Conservation (phyloP, 1,284 basidiomycete genomes). For the Microbotryum lychnidis-dioicae region DNA sequence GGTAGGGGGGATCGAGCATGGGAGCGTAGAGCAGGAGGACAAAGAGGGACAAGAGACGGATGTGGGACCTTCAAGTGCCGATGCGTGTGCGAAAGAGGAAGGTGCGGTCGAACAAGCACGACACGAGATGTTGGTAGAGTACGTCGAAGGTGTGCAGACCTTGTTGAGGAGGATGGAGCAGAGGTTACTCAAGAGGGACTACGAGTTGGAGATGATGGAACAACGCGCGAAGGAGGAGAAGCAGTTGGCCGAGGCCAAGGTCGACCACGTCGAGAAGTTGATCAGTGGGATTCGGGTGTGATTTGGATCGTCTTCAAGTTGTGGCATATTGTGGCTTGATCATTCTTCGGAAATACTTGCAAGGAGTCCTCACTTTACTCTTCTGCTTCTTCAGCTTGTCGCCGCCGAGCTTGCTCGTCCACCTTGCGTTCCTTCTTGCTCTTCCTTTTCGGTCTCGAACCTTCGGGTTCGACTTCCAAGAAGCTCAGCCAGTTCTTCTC, state of each 20-base stretch:
- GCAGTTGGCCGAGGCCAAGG: background rate
- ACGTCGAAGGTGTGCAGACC: conserved; percentile 24
- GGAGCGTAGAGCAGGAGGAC: background rate
- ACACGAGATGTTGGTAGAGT: background rate
- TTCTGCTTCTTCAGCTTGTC: too few relatives aligned
- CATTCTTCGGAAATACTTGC: too few relatives aligned
- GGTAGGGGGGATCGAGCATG: too few relatives aligned
- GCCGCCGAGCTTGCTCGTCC: background rate
- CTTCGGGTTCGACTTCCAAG: conserved; percentile 25
- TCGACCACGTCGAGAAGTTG: conserved; percentile 4
- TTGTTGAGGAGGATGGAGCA: conserved; percentile 22
- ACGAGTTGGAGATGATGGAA: conserved; percentile 17
- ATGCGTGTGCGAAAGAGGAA: too few relatives aligned
- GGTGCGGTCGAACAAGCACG: background rate
- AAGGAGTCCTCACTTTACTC: too few relatives aligned
- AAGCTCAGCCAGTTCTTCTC: conserved; percentile 44
- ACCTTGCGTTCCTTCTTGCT: conserved; percentile 6
- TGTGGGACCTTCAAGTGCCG: background rate
- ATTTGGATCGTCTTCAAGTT: too few relatives aligned
- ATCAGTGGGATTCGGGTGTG: background rate
- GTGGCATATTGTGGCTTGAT: too few relatives aligned
- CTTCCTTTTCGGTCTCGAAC: background rate
- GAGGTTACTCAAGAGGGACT: conserved; percentile 20
- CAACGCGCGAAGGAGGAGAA: conserved; percentile 15
- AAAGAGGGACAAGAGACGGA: background rate